Evolutionary conservation across 805 yeast species (phyloP).

Genomic region (Metschnikowia hibisci): DNA sequence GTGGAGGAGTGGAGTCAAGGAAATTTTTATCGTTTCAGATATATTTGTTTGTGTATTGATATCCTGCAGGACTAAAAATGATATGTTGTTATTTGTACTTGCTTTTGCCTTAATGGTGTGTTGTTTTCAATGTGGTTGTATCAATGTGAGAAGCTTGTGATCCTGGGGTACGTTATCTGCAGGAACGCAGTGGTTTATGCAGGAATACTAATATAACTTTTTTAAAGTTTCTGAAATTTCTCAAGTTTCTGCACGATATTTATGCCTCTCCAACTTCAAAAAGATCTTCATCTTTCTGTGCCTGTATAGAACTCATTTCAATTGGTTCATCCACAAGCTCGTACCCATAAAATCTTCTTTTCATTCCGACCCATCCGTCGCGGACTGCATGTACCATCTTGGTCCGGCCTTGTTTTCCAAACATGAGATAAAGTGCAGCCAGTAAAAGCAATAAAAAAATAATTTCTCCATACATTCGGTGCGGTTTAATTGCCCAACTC

Average conservation of each 20-base stretch:
- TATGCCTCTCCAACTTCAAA: slow-evolving; percentile 2
- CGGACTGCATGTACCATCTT: background rate
- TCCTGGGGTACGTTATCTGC: too few relatives aligned
- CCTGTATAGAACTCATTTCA: slow-evolving; percentile 9
- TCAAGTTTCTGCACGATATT: too few relatives aligned
- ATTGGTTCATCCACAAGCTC: slow-evolving; percentile 7
- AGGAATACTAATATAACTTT: too few relatives aligned
- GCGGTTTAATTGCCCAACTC: slow-evolving; percentile 44
- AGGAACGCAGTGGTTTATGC: too few relatives aligned
- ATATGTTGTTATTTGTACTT: too few relatives aligned
- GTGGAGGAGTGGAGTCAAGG: too few relatives aligned
- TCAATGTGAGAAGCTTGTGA: too few relatives aligned
- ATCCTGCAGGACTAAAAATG: too few relatives aligned
- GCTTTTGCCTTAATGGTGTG: too few relatives aligned
- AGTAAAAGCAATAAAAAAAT: slow-evolving; percentile 25
- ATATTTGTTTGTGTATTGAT: too few relatives aligned
- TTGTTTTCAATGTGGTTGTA: too few relatives aligned
- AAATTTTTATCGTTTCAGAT: background rate
- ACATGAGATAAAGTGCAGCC: slow-evolving; percentile 28
- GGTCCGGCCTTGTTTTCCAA: slow-evolving; percentile 27
- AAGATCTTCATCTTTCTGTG: background rate
- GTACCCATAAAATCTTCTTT: background rate
- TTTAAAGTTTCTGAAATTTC: too few relatives aligned
- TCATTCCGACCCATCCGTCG: background rate
- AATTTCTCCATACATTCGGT: slow-evolving; percentile 38